Conservation (phyloP, 106 monocot genomes). For the Alisma plantagoaquatica region DNA sequence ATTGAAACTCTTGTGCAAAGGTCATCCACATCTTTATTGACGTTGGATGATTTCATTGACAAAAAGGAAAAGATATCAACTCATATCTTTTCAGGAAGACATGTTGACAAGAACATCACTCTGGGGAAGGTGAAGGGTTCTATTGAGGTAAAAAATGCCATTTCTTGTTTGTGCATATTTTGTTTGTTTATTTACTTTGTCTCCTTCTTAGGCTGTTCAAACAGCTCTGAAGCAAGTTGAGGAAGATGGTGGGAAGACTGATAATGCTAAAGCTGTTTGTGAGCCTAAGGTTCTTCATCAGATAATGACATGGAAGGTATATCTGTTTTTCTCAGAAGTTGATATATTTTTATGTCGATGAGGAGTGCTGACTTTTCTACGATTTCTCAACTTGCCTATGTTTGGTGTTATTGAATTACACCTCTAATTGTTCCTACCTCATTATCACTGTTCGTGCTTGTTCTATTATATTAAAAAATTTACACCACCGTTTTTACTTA, state of each 20-base stretch:
- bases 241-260: slow-evolving; percentile 34
- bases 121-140: slow-evolving; percentile 62
- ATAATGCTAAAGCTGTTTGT: slow-evolving; percentile 89
- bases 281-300: slow-evolving; percentile 66
- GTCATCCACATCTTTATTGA: slow-evolving; percentile 35
- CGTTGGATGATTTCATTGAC: slow-evolving; percentile 25
- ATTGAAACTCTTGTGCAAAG: slow-evolving; percentile 23
- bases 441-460: background rate
- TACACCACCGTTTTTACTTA: no score
- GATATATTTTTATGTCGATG: background rate
- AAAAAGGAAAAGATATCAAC: slow-evolving; percentile 38
- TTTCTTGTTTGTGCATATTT: background rate
- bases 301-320: slow-evolving; percentile 64
- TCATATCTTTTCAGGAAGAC: slow-evolving; percentile 28
- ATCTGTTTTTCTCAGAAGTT: no score
- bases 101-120: slow-evolving; percentile 44
- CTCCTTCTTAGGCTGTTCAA: slow-evolving; percentile 42
- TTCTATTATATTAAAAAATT: no score
- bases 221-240: slow-evolving; percentile 52
- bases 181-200: background rate
- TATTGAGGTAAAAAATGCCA: slow-evolving; percentile 41
- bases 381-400: no score
- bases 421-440: background rate
- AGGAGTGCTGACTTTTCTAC: no score
- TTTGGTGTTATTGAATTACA: no score